Percentiles rank a stretch among this genome's conserved stretches.
Evolutionary conservation across 352 stramenopile species (phyloP).

Genomic region (Blastocystis sp.): DNA sequence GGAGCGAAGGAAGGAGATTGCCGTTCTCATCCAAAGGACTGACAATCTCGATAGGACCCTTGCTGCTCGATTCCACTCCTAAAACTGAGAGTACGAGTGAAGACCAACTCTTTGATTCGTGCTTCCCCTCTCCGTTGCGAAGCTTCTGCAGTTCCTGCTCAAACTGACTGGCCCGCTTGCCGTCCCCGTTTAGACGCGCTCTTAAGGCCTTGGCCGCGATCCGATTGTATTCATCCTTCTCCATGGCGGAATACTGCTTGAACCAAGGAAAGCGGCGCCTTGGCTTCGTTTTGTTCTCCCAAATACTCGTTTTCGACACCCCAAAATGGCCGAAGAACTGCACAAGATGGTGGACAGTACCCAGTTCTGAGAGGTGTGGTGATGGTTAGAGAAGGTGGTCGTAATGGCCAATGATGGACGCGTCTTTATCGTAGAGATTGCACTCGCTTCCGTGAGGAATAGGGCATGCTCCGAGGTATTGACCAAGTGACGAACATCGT

Average conservation of each 20-base stretch:
- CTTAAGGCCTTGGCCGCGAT: slow-evolving; percentile 59
- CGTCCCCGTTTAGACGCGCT: slow-evolving; percentile 31
- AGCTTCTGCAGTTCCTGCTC: slow-evolving; percentile 51
- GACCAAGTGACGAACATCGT: slow-evolving; percentile 72
- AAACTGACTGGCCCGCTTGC: background rate
- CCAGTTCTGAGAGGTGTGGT: background rate
- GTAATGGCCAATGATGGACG: slow-evolving; percentile 71
- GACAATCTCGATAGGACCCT: slow-evolving; percentile 49
- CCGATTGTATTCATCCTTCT: slow-evolving; percentile 67
- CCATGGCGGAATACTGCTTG: slow-evolving; percentile 40
- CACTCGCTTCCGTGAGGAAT: background rate
- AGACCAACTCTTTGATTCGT: background rate
- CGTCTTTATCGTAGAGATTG: slow-evolving; percentile 34
- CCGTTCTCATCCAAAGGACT: slow-evolving; percentile 60
- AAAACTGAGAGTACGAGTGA: background rate
- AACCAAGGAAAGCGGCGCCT: slow-evolving; percentile 10
- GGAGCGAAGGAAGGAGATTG: slow-evolving; percentile 34
- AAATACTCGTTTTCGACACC: background rate
- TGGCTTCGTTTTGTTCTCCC: background rate
- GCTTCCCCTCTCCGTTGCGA: background rate
- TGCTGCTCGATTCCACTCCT: background rate
- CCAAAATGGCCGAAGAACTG: slow-evolving; percentile 69
- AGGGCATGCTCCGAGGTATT: slow-evolving; percentile 69
- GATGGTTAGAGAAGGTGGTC: slow-evolving; percentile 68
- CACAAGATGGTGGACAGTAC: slow-evolving; percentile 66